Evolutionary conservation across 345 rosid species (phyloP).

Genomic region (Citrus unshiu): DNA sequence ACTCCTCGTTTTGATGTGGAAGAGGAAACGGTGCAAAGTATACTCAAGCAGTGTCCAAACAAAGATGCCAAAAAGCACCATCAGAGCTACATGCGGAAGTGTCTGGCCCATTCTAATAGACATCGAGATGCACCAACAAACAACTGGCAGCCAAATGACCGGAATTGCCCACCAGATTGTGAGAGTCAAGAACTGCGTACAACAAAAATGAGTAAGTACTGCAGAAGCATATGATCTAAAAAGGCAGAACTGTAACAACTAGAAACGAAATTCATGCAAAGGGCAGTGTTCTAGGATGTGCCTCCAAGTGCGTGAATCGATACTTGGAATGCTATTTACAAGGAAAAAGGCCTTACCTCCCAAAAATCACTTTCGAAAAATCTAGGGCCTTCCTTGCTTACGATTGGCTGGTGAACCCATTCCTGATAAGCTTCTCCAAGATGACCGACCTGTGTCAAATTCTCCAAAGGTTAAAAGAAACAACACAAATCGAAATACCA

Average conservation of each 20-base stretch:
- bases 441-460: constrained; percentile 79
- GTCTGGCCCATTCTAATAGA: constrained; percentile 67
- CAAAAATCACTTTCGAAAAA: constrained; percentile 80
- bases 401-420: constrained; percentile 99
- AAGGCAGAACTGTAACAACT: too few species aligned
- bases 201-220: constrained; percentile 2
- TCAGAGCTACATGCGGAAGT: constrained; percentile 41
- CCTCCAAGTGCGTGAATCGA: not conserved
- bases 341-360: constrained; percentile 55
- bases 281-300: not conserved
- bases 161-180: constrained; percentile 99
- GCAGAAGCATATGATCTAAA: not conserved
- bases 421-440: constrained; percentile 92
- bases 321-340: not conserved
- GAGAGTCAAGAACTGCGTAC: constrained; percentile 73
- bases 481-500: not conserved
- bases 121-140: constrained; percentile 54
- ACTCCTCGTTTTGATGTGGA: constrained; percentile 80
- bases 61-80: constrained; percentile 63
- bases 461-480: constrained; percentile 5
- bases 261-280: not conserved
- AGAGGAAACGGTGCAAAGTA: constrained; percentile 88
- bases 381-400: constrained; percentile 86
- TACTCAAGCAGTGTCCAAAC: constrained; percentile 91
- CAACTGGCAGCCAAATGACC: constrained; percentile 84